phyloP scores from a whole-genome alignment of 352 stramenopile genomes.

The Globisporangium middletonii region DNA sequence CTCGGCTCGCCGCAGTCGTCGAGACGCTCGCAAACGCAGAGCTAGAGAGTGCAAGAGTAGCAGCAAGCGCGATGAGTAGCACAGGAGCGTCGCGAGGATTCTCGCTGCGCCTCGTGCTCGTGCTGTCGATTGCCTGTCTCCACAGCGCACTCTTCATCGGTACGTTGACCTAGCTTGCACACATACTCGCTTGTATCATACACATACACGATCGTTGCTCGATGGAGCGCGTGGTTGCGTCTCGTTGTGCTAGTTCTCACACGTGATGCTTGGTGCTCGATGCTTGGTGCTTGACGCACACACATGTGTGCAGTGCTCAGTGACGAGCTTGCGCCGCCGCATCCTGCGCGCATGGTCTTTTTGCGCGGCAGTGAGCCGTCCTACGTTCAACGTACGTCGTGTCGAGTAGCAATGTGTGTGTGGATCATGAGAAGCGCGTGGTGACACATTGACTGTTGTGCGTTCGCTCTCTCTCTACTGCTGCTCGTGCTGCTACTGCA shows the following conservation, averaged over 20 bases:
- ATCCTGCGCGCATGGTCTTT: background rate
- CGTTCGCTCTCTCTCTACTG: no score
- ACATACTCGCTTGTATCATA: background rate
- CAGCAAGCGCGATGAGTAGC: background rate
- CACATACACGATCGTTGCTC: no score
- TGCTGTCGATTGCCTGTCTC: slow-evolving; percentile 1
- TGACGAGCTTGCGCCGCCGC: background rate
- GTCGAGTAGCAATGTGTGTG: no score
- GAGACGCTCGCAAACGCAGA: background rate
- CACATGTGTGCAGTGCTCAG: background rate
- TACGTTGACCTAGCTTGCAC: background rate
- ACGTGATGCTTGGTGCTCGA: background rate
- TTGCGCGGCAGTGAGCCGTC: background rate
- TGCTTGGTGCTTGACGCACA: no score
- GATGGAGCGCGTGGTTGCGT: no score
- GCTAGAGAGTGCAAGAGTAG: background rate
- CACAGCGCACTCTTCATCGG: slow-evolving; percentile 10
- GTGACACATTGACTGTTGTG: no score
- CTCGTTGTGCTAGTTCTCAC: background rate
- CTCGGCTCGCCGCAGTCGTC: background rate
- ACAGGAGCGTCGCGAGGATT: slow-evolving; percentile 1
- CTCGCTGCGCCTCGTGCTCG: background rate
- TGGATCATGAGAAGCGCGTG: no score
- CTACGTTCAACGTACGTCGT: background rate
- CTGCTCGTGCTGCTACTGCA: no score